phyloP scores from a whole-genome alignment of 257 asterid genomes.

The Rehmannia glutinosa region DNA sequence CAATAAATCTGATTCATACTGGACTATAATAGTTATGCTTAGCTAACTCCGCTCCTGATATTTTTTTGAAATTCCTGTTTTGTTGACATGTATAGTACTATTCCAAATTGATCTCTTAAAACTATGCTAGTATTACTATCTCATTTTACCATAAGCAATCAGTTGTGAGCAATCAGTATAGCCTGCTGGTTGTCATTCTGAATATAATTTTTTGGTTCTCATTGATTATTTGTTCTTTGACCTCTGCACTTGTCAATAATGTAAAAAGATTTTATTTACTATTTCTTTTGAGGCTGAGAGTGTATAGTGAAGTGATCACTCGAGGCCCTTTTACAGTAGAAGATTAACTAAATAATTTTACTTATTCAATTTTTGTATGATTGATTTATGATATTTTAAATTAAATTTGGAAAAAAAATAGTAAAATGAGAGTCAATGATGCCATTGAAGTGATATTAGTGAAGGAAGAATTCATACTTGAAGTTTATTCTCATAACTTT shows the following conservation, averaged over 20 bases:
- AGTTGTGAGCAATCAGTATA: not conserved
- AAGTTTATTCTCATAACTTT: too few relatives aligned
- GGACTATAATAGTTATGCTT: not conserved
- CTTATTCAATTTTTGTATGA: too few relatives aligned
- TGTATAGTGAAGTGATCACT: too few relatives aligned
- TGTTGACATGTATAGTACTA: not conserved
- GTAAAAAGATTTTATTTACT: not conserved
- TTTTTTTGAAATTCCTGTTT: not conserved
- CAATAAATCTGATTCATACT: not conserved
- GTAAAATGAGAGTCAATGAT: too few relatives aligned
- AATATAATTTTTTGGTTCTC: not conserved
- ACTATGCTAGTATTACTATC: not conserved
- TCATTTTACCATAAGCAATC: not conserved
- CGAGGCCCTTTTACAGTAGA: too few relatives aligned
- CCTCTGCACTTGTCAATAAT: slow-evolving; percentile 1
- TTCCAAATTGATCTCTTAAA: not conserved
- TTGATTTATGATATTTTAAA: too few relatives aligned
- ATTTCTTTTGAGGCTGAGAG: too few relatives aligned
- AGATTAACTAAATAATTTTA: too few relatives aligned
- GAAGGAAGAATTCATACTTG: too few relatives aligned
- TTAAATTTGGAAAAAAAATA: too few relatives aligned
- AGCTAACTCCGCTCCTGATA: not conserved
- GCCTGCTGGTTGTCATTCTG: not conserved
- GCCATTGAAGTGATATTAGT: too few relatives aligned
- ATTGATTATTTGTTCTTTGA: not conserved